A percentile compares a stretch with the other conserved stretches of the same genome.
Evolutionary conservation across 2,329 filamentous ascomycete species (phyloP).

Genomic region (Zarea fungicola): DNA sequence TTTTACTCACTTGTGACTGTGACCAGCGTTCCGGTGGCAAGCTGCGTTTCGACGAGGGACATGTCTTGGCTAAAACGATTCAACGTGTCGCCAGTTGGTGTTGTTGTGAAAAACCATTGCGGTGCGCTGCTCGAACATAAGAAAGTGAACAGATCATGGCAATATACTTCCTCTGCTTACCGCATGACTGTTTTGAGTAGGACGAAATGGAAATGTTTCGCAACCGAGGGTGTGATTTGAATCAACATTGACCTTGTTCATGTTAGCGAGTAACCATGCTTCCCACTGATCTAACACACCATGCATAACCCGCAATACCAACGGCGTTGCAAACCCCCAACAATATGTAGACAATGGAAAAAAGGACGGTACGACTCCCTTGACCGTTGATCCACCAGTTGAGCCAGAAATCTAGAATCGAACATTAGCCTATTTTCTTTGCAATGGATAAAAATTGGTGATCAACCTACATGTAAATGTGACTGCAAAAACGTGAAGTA

Average conservation of each 20-base stretch:
- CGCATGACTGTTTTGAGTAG: conserved; percentile 26
- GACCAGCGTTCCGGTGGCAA: conserved; percentile 4
- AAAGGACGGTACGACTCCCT: conserved; percentile 16
- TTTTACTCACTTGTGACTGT: conserved; percentile 16
- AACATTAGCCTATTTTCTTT: neutral
- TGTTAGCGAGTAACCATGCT: neutral
- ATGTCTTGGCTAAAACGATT: conserved; percentile 38
- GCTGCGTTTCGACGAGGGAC: conserved; percentile 5
- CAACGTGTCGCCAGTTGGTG: conserved; percentile 29
- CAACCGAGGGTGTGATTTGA: conserved; percentile 22
- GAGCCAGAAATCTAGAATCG: conserved; percentile 20
- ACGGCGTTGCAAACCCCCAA: conserved; percentile 16
- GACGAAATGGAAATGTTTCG: conserved; percentile 18
- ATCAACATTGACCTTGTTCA: conserved; percentile 1
- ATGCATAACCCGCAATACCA: conserved; percentile 15
- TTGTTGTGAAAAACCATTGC: conserved; percentile 30
- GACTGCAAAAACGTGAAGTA: conserved; percentile 18
- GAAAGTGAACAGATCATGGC: neutral
- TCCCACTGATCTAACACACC: neutral
- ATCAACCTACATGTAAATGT: conserved; percentile 17
- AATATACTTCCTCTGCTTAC: conserved; percentile 1
- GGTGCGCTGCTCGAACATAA: conserved; percentile 22
- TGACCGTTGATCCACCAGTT: conserved; percentile 22
- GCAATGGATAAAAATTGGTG: neutral
- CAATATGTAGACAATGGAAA: conserved; percentile 18